A percentile compares a stretch with the other conserved stretches of the same genome.
Evolutionary conservation across 129 eudicot genomes (phyloP).

Genomic region (Helianthus tuberosus): DNA sequence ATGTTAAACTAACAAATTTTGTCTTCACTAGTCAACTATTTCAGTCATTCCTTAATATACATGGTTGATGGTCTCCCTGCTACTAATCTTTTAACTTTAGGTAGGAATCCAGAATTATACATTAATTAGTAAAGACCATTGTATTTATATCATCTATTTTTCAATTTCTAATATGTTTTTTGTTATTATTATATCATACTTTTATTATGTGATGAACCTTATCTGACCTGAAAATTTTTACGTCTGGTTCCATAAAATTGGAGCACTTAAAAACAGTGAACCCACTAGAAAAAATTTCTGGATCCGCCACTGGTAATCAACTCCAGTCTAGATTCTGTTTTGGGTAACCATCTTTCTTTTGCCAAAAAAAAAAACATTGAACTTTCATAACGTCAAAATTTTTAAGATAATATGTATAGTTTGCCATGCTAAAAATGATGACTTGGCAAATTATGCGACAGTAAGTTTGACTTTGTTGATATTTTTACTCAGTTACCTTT

Average conservation of each 20-base stretch:
- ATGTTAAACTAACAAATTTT: not conserved
- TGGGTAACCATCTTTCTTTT: conserved; percentile 1
- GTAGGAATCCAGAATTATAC: not conserved
- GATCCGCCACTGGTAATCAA: not conserved
- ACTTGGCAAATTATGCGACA: not conserved
- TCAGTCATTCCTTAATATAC: not conserved
- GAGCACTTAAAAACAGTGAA: no score
- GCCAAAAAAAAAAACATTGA: not conserved
- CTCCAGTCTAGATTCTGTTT: not conserved
- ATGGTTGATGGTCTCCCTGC: not conserved
- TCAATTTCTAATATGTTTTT: no score
- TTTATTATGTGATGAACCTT: no score
- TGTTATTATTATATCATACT: no score
- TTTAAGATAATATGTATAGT: not conserved
- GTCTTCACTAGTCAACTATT: not conserved
- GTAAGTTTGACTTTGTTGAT: not conserved
- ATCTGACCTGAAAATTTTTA: no score
- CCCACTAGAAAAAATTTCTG: no score
- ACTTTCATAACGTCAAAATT: not conserved
- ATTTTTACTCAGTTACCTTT: not conserved
- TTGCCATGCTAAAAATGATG: not conserved
- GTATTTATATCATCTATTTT: no score
- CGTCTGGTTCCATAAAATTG: no score
- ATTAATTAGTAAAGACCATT: no score
- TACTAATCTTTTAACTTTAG: not conserved